phyloP scores from a whole-genome alignment of 768 basidiomycete species.

The Steccherinum ochraceum region DNA sequence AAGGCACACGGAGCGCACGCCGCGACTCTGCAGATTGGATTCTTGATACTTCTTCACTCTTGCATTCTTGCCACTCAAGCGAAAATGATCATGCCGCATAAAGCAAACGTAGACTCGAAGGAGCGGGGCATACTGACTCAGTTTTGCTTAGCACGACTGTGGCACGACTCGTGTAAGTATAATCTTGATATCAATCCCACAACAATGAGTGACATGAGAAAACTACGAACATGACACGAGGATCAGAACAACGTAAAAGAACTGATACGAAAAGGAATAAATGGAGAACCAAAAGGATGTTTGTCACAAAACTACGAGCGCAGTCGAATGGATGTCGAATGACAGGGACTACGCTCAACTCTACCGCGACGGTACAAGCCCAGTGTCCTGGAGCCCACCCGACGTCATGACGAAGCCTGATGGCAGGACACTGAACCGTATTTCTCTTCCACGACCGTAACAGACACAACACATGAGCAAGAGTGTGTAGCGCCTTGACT shows the following conservation, averaged over 20 bases:
- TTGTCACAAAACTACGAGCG: conserved; percentile 65
- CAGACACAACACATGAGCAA: conserved; percentile 46
- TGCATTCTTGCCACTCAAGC: no score
- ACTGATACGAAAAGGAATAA: background rate
- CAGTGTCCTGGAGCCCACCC: conserved; percentile 38
- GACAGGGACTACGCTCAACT: conserved; percentile 43
- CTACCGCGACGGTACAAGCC: conserved; percentile 46
- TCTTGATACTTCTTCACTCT: no score
- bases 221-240: background rate
- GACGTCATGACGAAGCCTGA: conserved; percentile 50
- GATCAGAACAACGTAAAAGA: background rate
- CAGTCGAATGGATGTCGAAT: conserved; percentile 26
- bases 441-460: conserved; percentile 71
- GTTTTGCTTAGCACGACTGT: background rate
- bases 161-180: background rate
- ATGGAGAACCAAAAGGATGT: conserved; percentile 31
- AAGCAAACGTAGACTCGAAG: background rate
- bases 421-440: conserved; percentile 36
- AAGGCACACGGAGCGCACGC: no score
- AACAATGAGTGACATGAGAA: background rate
- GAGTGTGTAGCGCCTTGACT: conserved; percentile 54
- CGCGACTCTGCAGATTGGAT: no score
- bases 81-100: background rate
- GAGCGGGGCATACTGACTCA: background rate
- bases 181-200: background rate